Percentiles rank a stretch among this genome's conserved stretches.
These are phyloP conservation scores for Cladorrhinum samala DNA, from an alignment of 495 filamentous ascomycete genomes.

Conservation along the genomic window DNA sequence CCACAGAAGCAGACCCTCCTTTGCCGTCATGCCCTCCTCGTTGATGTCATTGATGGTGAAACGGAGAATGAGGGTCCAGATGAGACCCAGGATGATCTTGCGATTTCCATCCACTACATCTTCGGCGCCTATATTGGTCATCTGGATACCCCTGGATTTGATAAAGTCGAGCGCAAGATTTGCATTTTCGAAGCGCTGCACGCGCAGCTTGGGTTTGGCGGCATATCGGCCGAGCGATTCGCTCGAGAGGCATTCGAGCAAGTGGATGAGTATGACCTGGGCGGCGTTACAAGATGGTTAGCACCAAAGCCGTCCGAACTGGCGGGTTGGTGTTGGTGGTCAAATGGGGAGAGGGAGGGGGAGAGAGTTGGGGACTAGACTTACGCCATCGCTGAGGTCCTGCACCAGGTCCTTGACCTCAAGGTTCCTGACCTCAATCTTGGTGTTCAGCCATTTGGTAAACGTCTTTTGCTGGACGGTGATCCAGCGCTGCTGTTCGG, in stretches of 20 bases:
- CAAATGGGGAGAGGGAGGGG: too few relatives aligned
- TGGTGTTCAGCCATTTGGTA: slow-evolving; percentile 98
- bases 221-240: slow-evolving; percentile 97
- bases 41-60: slow-evolving; percentile 99
- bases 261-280: slow-evolving; percentile 88
- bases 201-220: slow-evolving; percentile 86
- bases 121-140: slow-evolving; percentile 97
- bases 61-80: slow-evolving; percentile 94
- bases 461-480: slow-evolving; percentile 99
- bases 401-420: slow-evolving; percentile 75
- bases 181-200: slow-evolving; percentile 97
- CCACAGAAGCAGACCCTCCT: slow-evolving; percentile 92
- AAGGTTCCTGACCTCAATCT: slow-evolving; percentile 69
- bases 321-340: too few relatives aligned
- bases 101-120: slow-evolving; percentile 97
- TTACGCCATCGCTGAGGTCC: slow-evolving; percentile 89
- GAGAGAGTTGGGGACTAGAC: too few relatives aligned
- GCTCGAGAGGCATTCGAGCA: slow-evolving; percentile 88
- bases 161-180: slow-evolving; percentile 93
- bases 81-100: slow-evolving; percentile 93
- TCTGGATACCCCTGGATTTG: slow-evolving; percentile 81
- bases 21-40: slow-evolving; percentile 94
- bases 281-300: slow-evolving; percentile 6
- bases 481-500: slow-evolving; percentile 82
- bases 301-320: too few relatives aligned